Conservation (phyloP, 2,329 filamentous ascomycete species). For the Sclerotinia glacialis region DNA sequence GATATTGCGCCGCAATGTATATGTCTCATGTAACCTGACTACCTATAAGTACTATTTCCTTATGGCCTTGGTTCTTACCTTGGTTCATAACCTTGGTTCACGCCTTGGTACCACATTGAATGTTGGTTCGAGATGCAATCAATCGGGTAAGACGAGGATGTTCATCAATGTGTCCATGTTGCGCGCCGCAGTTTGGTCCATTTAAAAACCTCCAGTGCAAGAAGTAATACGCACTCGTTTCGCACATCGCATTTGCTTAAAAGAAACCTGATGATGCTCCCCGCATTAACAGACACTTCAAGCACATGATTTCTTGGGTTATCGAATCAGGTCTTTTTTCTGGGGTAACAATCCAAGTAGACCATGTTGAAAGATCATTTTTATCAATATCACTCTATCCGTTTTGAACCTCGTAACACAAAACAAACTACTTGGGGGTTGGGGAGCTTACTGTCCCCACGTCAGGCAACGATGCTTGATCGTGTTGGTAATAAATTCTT, state of each 20-base stretch:
- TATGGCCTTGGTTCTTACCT: neutral
- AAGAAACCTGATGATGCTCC: constrained; percentile 6
- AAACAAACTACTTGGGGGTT: neutral
- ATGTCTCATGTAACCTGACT: neutral
- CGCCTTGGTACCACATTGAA: neutral
- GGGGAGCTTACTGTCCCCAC: constrained; percentile 17
- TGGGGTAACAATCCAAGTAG: neutral
- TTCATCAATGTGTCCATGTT: neutral
- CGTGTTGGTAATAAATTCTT: neutral
- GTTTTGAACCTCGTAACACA: neutral
- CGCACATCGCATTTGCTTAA: constrained; percentile 4
- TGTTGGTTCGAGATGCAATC: neutral
- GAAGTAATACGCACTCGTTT: constrained; percentile 10
- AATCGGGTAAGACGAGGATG: neutral
- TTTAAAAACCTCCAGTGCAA: neutral
- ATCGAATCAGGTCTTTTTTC: neutral
- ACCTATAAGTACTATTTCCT: neutral
- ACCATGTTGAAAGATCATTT: constrained; percentile 2
- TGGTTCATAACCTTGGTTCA: too few relatives aligned
- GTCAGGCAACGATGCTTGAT: constrained; percentile 1
- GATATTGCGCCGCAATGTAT: neutral
- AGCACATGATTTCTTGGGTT: neutral
- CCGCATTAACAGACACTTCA: constrained; percentile 7
- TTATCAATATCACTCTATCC: constrained; percentile 9
- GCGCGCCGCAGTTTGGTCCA: neutral